Base-by-base conservation (phyloP, 306 rosid species). In the Phaseolus lunatus region DNA sequence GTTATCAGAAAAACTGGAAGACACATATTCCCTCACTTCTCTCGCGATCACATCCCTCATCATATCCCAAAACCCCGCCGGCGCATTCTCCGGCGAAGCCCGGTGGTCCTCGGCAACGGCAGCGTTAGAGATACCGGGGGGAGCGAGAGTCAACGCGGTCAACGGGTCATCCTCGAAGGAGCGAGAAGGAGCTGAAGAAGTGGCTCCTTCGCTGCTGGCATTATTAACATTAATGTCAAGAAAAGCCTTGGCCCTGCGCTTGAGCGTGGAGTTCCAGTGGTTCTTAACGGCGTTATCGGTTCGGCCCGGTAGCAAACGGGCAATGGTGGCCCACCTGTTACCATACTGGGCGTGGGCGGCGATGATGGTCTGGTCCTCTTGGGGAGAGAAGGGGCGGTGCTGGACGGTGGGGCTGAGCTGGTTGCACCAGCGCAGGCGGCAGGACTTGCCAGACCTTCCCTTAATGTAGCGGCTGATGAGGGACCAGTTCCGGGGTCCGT, bases 271-370 rank as follows among this genome's bases (percentile, higher is more conserved):
- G 70, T 96, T 96, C 99, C 99, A 96, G 85, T 96, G 99, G 64
- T 96, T 96, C 82, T 96, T 96, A 0, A 96, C 91, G 3, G 99
- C 97, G 78, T 96, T 96, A 37, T 96, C 99, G 4, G 99, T 96
- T 71, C 99, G 86, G 15, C 99, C 99, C 3, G 96, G 99, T 3
- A 95, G 88, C 15, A 92, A 64, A 1, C 98, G 84, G 5, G 99
- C 99, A 68, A 96, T 96, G 83, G 98, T 89, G 79, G 99, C 98
- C 99, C 99, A 96, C 35, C 98, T 74, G 87, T 96, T 96, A 0
- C 99, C 98, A 67, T 85, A 88, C 56, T 78, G 91, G 16, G 88
- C 84, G 12, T 92, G 99, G 0, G 99, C 99, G 0, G 91, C 92
- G 18, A 91, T 49, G 54, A 96, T 96, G 49, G 96, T 69, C 2